Percentiles rank a stretch among this genome's conserved stretches.
Evolutionary conservation across 768 basidiomycete genomes (phyloP).

Genomic region (Amanita exitialis): DNA sequence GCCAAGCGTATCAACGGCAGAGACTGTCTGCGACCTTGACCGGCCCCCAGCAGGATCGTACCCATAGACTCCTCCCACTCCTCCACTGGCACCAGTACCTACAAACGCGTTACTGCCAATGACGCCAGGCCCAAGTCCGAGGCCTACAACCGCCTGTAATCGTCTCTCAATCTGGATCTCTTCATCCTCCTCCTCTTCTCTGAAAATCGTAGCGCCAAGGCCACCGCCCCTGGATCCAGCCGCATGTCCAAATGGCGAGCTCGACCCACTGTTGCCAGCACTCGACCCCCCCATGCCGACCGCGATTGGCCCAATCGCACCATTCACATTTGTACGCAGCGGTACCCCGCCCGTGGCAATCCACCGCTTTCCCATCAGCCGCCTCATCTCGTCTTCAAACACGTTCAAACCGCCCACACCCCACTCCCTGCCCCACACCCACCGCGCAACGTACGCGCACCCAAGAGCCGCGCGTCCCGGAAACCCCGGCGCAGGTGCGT

Average conservation of each 20-base stretch:
- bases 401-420: slow-evolving; percentile 39
- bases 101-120: slow-evolving; percentile 27
- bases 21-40: slow-evolving; percentile 45
- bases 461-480: slow-evolving; percentile 65
- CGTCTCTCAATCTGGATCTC: slow-evolving; percentile 44
- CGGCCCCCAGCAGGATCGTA: slow-evolving; percentile 20
- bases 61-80: neutral
- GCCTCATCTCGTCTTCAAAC: slow-evolving; percentile 73
- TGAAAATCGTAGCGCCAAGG: slow-evolving; percentile 35
- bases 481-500: slow-evolving; percentile 61
- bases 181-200: slow-evolving; percentile 75
- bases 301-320: slow-evolving; percentile 12
- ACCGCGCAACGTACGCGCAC: slow-evolving; percentile 70
- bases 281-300: slow-evolving; percentile 17
- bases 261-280: slow-evolving; percentile 53
- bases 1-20: slow-evolving; percentile 25
- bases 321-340: slow-evolving; percentile 52
- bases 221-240: slow-evolving; percentile 17
- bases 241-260: slow-evolving; percentile 53
- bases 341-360: slow-evolving; percentile 48
- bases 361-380: slow-evolving; percentile 70
- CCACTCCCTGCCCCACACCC: slow-evolving; percentile 75
- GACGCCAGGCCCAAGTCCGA: slow-evolving; percentile 15
- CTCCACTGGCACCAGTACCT: slow-evolving; percentile 19
- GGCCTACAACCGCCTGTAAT: slow-evolving; percentile 9